phyloP scores from a whole-genome alignment of 1,284 basidiomycete genomes.

The Pseudozyma hubeiensis region DNA sequence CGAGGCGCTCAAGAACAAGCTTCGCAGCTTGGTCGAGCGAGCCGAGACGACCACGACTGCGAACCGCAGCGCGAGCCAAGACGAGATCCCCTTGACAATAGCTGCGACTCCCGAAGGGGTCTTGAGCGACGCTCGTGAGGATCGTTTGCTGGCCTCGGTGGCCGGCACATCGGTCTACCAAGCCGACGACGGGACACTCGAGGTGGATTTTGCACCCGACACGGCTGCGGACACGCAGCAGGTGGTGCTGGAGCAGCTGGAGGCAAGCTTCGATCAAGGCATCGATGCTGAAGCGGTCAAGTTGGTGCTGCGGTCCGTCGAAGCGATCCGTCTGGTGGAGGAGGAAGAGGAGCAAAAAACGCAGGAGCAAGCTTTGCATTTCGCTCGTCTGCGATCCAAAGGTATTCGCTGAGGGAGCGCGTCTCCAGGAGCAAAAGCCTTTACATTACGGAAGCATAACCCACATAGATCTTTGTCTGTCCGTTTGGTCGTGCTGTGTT shows the following conservation, averaged over 20 bases:
- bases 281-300: constrained; percentile 14
- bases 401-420: constrained; percentile 15
- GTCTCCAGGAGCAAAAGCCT: no score
- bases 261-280: constrained; percentile 2
- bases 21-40: constrained; percentile 35
- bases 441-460: no score
- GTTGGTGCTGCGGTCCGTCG: constrained; percentile 11
- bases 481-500: no score
- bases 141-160: constrained; percentile 16
- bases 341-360: constrained; percentile 13
- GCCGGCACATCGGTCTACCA: constrained; percentile 29
- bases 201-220: constrained; percentile 25
- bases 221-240: constrained; percentile 20
- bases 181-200: constrained; percentile 17
- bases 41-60: constrained; percentile 8
- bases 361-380: constrained; percentile 10
- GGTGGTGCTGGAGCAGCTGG: constrained; percentile 21
- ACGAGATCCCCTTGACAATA: no score
- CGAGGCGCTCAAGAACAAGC: constrained; percentile 38
- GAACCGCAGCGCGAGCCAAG: neutral
- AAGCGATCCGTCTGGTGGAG: constrained; percentile 9
- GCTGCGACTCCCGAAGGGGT: no score
- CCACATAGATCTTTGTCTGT: no score
- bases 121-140: neutral
- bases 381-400: constrained; percentile 36